These are phyloP conservation scores for Ananas comosus DNA, from an alignment of 176 grass and related monocot species.

Conservation along the genomic window DNA sequence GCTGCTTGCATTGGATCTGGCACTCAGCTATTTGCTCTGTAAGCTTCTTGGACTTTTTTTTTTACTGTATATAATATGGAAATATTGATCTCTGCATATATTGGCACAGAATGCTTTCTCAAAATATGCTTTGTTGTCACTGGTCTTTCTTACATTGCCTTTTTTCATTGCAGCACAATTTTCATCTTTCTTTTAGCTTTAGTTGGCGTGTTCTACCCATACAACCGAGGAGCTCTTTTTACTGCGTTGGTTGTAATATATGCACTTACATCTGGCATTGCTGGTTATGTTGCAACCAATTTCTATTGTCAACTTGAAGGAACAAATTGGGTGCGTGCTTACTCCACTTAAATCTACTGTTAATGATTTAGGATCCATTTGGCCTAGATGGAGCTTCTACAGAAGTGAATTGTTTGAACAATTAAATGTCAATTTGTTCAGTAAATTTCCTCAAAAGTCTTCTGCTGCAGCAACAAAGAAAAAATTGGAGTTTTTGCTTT, in stretches of 20 bases:
- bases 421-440: no score
- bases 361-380: no score
- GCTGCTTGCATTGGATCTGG: slow-evolving; percentile 14
- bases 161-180: slow-evolving; percentile 1
- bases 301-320: slow-evolving; percentile 17
- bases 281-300: background rate
- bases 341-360: background rate
- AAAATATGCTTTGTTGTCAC: background rate
- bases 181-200: slow-evolving; percentile 7
- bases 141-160: background rate
- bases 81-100: background rate
- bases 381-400: background rate
- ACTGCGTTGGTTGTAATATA: no score
- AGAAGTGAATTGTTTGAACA: background rate
- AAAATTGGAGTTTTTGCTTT: no score
- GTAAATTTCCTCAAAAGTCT: no score
- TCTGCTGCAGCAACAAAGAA: no score
- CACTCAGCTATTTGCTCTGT: slow-evolving; percentile 11
- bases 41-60: background rate
- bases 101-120: background rate
- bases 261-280: no score
- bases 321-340: background rate
- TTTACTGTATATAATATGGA: no score
- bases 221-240: no score
- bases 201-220: no score